Base-by-base conservation (phyloP, 345 rosid species). In the Firmiana major region DNA sequence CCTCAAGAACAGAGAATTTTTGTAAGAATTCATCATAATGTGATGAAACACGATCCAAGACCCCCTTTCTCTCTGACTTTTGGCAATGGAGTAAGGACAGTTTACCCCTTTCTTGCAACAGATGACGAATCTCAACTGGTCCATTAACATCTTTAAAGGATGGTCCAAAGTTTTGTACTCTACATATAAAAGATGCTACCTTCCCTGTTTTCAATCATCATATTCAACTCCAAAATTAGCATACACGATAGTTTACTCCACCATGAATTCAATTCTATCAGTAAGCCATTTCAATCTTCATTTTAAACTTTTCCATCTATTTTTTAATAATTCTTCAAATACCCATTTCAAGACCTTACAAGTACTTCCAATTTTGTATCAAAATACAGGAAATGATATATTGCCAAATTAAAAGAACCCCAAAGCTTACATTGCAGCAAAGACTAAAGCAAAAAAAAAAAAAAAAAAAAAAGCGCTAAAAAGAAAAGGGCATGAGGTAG, bases 1-100 rank as follows among this genome's bases (percentile, higher is more conserved):
- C 97, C 98, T 93, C 91, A 84, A 89, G 90, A 87, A 49, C 83
- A 54, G 86, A 78, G 9, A 85, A 82, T 62, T 80, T 77, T 55
- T 81, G 46, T 43, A 80, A 65, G 58, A 80, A 31, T 63, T 74
- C 74, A 51, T 67, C 79, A 59, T 21, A 40, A 49, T 16, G 21
- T n/a, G 66, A 71, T 19, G 81, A 77, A 3, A 75, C 53, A 73
- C 63, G 63, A 43, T 79, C 55, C 49, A 77, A 46, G 74, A 49
- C 76, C 7, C 9, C 22, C 53, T 73, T 55, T 79, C 57, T 79
- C 78, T 74, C 80, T 74, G 77, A 71, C 28, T 67, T 53, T 45
- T 24, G 78, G 75, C 31, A 48, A 38, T 9, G 36, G 28, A 74
- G 63, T 71, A 36, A 55, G 24, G 13, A 58, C 69, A 38, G 51